Conservation (phyloP, 23 red algal genomes). For the Gracilariopsis chorda region DNA sequence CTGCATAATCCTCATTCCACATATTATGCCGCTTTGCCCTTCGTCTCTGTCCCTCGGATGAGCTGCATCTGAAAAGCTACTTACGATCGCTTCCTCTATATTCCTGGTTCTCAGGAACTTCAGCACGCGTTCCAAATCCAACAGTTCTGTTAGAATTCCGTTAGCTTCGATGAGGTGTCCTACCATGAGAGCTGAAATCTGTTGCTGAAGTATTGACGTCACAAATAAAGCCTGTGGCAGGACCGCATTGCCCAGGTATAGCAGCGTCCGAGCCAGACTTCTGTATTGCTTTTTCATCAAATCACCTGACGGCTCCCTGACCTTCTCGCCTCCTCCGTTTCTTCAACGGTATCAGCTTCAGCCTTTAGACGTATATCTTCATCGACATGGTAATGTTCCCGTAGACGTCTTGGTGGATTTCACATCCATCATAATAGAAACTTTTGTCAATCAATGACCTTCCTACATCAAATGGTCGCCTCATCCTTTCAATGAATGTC, state of each 20-base stretch:
- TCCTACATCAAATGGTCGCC: not conserved
- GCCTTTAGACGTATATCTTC: not conserved
- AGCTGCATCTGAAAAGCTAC: not conserved
- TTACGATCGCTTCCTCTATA: not conserved
- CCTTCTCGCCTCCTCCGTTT: not conserved
- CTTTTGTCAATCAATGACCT: not conserved
- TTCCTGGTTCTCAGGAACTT: not conserved
- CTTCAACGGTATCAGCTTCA: not conserved
- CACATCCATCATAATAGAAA: constrained; percentile 1
- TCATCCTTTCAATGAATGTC: not conserved
- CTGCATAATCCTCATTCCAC: not conserved
- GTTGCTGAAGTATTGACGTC: constrained; percentile 7
- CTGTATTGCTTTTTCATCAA: not conserved
- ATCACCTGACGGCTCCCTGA: not conserved
- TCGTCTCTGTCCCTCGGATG: not conserved
- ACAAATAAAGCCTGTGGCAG: constrained; percentile 25
- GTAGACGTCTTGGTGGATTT: not conserved
- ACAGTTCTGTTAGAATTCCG: not conserved
- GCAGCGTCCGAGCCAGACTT: not conserved
- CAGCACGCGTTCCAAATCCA: not conserved
- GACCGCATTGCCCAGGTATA: not conserved
- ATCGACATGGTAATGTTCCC: not conserved
- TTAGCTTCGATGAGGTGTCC: not conserved
- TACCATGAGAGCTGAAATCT: not conserved
- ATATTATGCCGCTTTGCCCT: not conserved